A percentile compares a stretch with the other conserved stretches of the same genome.
phyloP scores from a whole-genome alignment of 1,139 yeast species.

The Diutina neorugosa region DNA sequence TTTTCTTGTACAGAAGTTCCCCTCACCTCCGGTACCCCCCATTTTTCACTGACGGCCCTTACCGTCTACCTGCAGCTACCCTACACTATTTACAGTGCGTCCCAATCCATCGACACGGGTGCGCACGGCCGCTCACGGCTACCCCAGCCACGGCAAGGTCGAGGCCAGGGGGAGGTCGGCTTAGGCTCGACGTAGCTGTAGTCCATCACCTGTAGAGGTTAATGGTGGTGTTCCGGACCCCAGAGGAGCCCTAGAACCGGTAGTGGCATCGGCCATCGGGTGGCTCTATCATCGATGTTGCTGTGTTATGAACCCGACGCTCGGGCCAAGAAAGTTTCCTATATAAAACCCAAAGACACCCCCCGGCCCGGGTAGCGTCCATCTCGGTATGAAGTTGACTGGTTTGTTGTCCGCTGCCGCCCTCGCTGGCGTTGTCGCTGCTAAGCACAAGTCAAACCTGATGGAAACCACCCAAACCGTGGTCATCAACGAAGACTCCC shows the following conservation, averaged over 20 bases:
- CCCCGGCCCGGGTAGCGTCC: background rate
- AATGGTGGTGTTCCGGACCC: too few relatives aligned
- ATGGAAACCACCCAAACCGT: background rate
- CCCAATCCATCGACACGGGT: background rate
- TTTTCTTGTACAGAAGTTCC: too few relatives aligned
- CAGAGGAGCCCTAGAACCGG: too few relatives aligned
- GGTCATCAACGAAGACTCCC: slow-evolving; percentile 1
- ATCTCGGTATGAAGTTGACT: slow-evolving; percentile 1
- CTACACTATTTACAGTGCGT: background rate
- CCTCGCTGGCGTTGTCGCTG: background rate
- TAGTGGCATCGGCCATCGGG: too few relatives aligned
- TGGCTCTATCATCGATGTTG: background rate
- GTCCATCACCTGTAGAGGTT: too few relatives aligned
- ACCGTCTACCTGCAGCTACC: background rate
- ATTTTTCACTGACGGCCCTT: background rate
- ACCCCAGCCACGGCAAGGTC: background rate
- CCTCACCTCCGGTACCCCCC: too few relatives aligned
- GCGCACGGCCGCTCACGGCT: background rate
- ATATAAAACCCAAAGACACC: background rate
- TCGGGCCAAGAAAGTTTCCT: background rate
- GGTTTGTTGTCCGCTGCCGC: slow-evolving; percentile 2
- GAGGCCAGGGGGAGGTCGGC: background rate
- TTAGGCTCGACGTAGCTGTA: background rate
- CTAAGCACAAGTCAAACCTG: background rate
- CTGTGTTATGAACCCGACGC: slow-evolving; percentile 3